A percentile compares a stretch with the other conserved stretches of the same genome.
phyloP scores from a whole-genome alignment of 2,329 filamentous ascomycete species.

The Tolypocladium pustulatum region DNA sequence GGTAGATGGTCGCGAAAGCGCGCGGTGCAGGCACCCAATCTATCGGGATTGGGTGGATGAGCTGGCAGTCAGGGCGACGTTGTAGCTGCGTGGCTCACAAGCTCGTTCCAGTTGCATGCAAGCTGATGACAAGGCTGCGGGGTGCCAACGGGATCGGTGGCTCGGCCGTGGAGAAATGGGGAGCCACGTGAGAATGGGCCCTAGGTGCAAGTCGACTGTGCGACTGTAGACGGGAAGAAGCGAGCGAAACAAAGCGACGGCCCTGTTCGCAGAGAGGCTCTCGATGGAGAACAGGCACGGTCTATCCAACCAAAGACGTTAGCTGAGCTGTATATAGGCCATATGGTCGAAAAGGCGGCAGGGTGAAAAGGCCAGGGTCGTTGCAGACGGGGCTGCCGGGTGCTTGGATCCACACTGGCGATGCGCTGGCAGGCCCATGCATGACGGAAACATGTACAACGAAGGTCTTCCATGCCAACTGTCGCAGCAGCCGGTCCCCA shows the following conservation, averaged over 20 bases:
- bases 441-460: constrained; percentile 46
- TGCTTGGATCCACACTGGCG: constrained; percentile 21
- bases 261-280: constrained; percentile 11
- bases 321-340: constrained; percentile 21
- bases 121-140: constrained; percentile 32
- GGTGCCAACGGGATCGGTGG: constrained; percentile 19
- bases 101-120: constrained; percentile 49
- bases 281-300: constrained; percentile 13
- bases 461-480: constrained; percentile 7
- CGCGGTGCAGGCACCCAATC: constrained; percentile 38
- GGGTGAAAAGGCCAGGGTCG: constrained; percentile 10
- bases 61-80: constrained; percentile 44
- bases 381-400: constrained; percentile 11
- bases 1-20: constrained; percentile 28
- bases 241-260: constrained; percentile 11
- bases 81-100: constrained; percentile 38
- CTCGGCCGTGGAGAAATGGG: constrained; percentile 22
- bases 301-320: constrained; percentile 26
- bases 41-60: constrained; percentile 51
- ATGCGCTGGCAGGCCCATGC: constrained; percentile 36
- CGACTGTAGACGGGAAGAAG: constrained; percentile 7
- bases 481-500: constrained; percentile 6
- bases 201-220: constrained; percentile 2
- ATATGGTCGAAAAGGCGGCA: constrained; percentile 12
- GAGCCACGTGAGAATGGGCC: constrained; percentile 31